Evolutionary conservation across 352 stramenopile species (phyloP), one percentile per base, ranked within the genome.

Genomic region (Pseudoperonospora humuli): DNA sequence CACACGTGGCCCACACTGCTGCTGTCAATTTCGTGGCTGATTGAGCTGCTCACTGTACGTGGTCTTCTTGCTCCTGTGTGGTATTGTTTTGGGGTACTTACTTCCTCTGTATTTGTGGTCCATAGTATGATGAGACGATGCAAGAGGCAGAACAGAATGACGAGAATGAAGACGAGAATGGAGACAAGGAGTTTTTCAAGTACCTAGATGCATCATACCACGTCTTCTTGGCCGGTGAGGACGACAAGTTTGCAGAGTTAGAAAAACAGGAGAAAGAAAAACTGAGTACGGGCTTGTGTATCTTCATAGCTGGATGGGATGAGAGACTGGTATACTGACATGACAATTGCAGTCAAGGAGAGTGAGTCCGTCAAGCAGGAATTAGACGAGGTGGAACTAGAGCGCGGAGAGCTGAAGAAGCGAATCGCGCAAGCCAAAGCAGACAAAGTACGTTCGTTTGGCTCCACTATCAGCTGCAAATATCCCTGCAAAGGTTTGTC

Each of bases 1-100:
- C 93, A 98, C 56, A 97, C 93, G 43, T 99, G 95, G 95, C 95
- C 95, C 1, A 75, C 79, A 38, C 70, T 99, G 17, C 77, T 99
- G 36, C 93, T 92, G 3, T 90, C 89, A 3, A 90, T 99, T 20
- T 86, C 90, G 8, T 99, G 96, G 96, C 59, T 99, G 14, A 86
- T 98, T 33, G 96, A 98, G 54, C 75, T 97, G 10, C 67, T 98
- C 24, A 81, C 38, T 44, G 79, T 92, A 65, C 33, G 71, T 81
- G 15, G 10, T 40, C 19, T 13, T 15, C 13, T n/a, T 35, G 2
- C 9, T 7, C 10, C n/a, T 28, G 5, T 19, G 3, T 40, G 18
- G 18, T 21, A 6, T n/a, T 33, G 9, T 24, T 50, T 2, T 36
- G 26, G 20, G 28, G 38, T 32, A 33, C 9, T 64, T 32, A 57